Evolutionary conservation across 2,329 filamentous ascomycete genomes (phyloP).

Genomic region (Ophiosphaerella herpotricha): DNA sequence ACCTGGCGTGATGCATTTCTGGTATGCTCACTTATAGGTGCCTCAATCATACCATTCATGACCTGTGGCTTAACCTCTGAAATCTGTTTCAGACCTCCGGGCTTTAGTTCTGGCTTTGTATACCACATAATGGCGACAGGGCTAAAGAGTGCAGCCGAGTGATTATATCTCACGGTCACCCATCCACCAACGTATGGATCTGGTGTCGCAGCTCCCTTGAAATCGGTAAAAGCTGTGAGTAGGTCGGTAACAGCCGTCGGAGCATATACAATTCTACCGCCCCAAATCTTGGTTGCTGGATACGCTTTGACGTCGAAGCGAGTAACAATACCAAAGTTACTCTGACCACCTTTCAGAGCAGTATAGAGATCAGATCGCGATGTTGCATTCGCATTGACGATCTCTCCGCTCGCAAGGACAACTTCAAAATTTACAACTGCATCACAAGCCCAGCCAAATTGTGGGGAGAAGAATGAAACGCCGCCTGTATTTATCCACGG

Average conservation of each 20-base stretch:
- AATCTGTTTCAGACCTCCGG: conserved; percentile 19
- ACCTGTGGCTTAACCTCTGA: conserved; percentile 19
- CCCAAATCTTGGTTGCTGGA: conserved; percentile 18
- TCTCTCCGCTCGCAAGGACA: conserved; percentile 43
- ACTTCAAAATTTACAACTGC: conserved; percentile 35
- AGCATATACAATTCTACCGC: conserved; percentile 20
- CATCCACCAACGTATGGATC: conserved; percentile 33
- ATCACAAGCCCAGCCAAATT: conserved; percentile 26
- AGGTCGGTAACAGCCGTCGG: conserved; percentile 16
- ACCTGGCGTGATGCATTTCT: conserved; percentile 25
- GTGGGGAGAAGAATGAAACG: conserved; percentile 14
- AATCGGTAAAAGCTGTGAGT: conserved; percentile 23
- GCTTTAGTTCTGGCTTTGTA: conserved; percentile 23
- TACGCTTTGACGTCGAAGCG: conserved; percentile 45
- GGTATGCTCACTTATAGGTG: conserved; percentile 20
- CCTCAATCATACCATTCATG: conserved; percentile 20
- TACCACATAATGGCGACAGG: conserved; percentile 29
- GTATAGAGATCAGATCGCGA: conserved; percentile 44
- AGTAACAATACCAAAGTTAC: conserved; percentile 51
- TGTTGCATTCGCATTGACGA: conserved; percentile 42
- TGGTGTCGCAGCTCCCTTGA: conserved; percentile 18
- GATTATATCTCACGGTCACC: conserved; percentile 29
- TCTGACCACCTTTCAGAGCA: conserved; percentile 51
- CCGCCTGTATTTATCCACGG: conserved; percentile 3
- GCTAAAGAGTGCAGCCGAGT: conserved; percentile 15